Evolutionary conservation across 129 eudicot genomes (phyloP).

Genomic region (Lonicera japonica): DNA sequence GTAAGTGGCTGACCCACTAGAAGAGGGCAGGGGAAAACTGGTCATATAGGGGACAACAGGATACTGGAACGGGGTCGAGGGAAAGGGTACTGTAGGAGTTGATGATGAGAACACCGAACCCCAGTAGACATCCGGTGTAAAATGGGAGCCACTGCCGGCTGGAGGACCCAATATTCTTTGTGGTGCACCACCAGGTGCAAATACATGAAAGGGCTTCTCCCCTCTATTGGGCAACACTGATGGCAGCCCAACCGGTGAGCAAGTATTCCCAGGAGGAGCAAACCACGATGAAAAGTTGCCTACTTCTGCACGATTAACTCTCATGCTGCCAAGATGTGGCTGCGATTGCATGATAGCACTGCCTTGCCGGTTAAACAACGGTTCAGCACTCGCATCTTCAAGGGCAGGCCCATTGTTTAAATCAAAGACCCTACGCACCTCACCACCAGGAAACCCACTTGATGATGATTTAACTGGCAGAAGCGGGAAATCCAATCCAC

Average conservation of each 20-base stretch:
- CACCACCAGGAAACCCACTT: constrained; percentile 18
- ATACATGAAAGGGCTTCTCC: constrained; percentile 32
- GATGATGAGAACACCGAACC: constrained; percentile 49
- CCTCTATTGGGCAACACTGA: constrained; percentile 41
- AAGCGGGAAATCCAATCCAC: constrained; percentile 16
- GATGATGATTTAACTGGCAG: constrained; percentile 20
- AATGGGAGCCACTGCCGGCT: constrained; percentile 22
- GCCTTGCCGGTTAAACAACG: constrained; percentile 1
- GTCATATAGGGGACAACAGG: constrained; percentile 47
- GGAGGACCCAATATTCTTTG: constrained; percentile 33
- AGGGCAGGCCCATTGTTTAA: constrained; percentile 66
- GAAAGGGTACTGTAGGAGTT: constrained; percentile 54
- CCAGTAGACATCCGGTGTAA: constrained; percentile 31
- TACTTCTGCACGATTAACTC: constrained; percentile 38
- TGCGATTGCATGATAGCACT: constrained; percentile 19
- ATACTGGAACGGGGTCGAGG: constrained; percentile 37
- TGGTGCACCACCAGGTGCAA: constrained; percentile 23
- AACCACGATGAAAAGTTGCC: constrained; percentile 58
- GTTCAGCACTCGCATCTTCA: constrained; percentile 46
- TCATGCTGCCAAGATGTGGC: constrained; percentile 28
- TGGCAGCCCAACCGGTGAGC: constrained; percentile 37
- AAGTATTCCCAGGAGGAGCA: constrained; percentile 47
- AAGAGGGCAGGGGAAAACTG: constrained; percentile 50
- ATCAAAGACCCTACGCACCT: constrained; percentile 53
- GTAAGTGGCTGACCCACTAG: constrained; percentile 43